phyloP scores from a whole-genome alignment of 2,329 filamentous ascomycete genomes.

The Cladobotryum mycophilum region DNA sequence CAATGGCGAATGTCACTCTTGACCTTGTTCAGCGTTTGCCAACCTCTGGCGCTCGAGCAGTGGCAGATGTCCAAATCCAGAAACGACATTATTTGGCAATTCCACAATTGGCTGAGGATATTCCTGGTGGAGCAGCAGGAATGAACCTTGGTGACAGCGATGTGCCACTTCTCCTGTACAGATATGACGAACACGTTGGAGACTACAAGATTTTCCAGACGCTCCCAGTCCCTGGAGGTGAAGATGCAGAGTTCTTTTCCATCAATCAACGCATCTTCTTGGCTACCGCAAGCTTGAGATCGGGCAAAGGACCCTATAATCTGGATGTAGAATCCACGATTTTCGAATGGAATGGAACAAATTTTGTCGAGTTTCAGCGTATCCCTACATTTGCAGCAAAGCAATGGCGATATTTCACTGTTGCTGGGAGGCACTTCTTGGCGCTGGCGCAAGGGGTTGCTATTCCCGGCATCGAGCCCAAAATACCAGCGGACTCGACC shows the following conservation, averaged over 20 bases:
- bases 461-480: not conserved
- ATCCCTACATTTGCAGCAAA: conserved; percentile 3
- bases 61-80: not conserved
- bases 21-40: not conserved
- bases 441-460: conserved; percentile 5
- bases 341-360: conserved; percentile 3
- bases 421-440: conserved; percentile 1
- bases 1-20: not conserved
- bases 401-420: conserved; percentile 2
- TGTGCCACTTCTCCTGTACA: not conserved
- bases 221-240: conserved; percentile 5
- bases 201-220: not conserved
- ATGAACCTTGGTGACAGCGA: not conserved
- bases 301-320: not conserved
- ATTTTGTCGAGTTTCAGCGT: conserved; percentile 1
- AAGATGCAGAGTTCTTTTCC: conserved; percentile 6
- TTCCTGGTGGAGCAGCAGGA: not conserved
- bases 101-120: not conserved
- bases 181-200: not conserved
- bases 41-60: not conserved
- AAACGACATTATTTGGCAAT: not conserved
- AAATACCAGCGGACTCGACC: not conserved
- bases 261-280: conserved; percentile 1
- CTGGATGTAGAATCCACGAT: conserved; percentile 2
- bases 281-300: conserved; percentile 1